Evolutionary conservation across 768 basidiomycete genomes (phyloP).

Genomic region (Phlegmacium glaucopus): DNA sequence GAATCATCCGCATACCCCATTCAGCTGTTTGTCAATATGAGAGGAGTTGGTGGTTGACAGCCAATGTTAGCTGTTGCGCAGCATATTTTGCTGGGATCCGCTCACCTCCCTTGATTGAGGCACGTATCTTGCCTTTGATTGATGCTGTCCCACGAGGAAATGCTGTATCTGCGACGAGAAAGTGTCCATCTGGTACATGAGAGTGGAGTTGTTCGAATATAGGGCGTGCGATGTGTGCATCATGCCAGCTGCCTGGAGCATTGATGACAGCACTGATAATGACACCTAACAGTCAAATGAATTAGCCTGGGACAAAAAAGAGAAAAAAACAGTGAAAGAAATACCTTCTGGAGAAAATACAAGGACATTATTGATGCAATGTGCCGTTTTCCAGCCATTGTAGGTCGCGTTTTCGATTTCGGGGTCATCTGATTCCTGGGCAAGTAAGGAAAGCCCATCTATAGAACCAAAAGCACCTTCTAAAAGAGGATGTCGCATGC

Average conservation of each 20-base stretch:
- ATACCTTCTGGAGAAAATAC: conserved; percentile 24
- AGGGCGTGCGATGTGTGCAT: conserved; percentile 29
- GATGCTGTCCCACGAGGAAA: conserved; percentile 29
- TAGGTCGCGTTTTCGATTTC: conserved; percentile 42
- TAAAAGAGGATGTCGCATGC: conserved; percentile 29
- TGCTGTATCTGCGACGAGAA: conserved; percentile 36
- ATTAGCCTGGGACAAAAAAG: background rate
- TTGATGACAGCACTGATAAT: conserved; percentile 34
- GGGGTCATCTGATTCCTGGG: conserved; percentile 30
- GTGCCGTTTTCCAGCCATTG: conserved; percentile 41
- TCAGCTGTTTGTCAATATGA: conserved; percentile 42
- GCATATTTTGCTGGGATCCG: conserved; percentile 11
- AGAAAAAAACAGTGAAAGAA: conserved; percentile 1
- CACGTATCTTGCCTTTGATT: conserved; percentile 21
- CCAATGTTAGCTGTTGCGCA: conserved; percentile 19
- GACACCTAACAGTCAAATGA: conserved; percentile 23
- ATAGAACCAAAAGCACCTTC: conserved; percentile 36
- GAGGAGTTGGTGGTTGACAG: conserved; percentile 32
- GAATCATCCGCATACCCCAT: conserved; percentile 41
- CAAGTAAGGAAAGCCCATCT: conserved; percentile 36
- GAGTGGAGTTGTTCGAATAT: conserved; percentile 28
- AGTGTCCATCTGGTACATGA: conserved; percentile 30
- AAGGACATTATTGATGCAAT: conserved; percentile 34
- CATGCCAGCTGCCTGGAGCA: conserved; percentile 38
- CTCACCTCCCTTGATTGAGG: conserved; percentile 30